Evolutionary conservation across 345 rosid genomes (phyloP).

Genomic region (Boechera divaricarpa): DNA sequence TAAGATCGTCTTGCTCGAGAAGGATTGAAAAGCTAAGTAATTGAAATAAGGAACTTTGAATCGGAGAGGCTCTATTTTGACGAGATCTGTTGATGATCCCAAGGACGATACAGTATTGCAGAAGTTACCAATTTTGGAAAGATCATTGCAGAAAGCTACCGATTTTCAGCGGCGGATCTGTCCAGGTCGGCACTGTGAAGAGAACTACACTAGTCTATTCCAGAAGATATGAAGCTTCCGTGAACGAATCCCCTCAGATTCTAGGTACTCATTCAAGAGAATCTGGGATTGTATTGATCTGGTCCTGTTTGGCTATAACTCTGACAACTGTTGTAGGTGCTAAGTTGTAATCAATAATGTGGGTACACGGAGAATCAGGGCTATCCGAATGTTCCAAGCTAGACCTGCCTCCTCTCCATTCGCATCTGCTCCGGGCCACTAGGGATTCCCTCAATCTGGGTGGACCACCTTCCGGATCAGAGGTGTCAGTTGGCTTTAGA

Average conservation of each 20-base stretch:
- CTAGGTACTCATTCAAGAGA: constrained; percentile 22
- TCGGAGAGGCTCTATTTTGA: constrained; percentile 1
- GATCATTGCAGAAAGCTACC: background rate
- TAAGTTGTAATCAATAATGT: constrained; percentile 53
- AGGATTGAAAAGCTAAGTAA: background rate
- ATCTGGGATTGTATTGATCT: constrained; percentile 33
- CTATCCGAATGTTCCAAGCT: constrained; percentile 60
- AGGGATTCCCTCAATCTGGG: constrained; percentile 60
- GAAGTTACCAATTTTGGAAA: constrained; percentile 29
- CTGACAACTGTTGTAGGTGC: constrained; percentile 46
- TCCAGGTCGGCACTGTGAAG: constrained; percentile 25
- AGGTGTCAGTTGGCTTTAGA: constrained; percentile 54
- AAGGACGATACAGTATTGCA: background rate
- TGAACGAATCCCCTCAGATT: constrained; percentile 34
- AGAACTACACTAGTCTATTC: background rate
- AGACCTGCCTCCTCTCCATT: constrained; percentile 64
- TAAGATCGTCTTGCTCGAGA: constrained; percentile 34
- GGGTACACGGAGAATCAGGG: constrained; percentile 76
- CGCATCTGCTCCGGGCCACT: constrained; percentile 67
- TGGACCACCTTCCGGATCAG: constrained; percentile 59
- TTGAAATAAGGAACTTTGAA: constrained; percentile 1
- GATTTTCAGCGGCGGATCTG: constrained; percentile 22
- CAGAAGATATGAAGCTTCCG: constrained; percentile 19
- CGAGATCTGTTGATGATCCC: constrained; percentile 2
- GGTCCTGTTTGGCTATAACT: constrained; percentile 7